These are phyloP conservation scores for Epichloe sylvatica DNA, from an alignment of 2,329 filamentous ascomycete species.

Conservation along the genomic window DNA sequence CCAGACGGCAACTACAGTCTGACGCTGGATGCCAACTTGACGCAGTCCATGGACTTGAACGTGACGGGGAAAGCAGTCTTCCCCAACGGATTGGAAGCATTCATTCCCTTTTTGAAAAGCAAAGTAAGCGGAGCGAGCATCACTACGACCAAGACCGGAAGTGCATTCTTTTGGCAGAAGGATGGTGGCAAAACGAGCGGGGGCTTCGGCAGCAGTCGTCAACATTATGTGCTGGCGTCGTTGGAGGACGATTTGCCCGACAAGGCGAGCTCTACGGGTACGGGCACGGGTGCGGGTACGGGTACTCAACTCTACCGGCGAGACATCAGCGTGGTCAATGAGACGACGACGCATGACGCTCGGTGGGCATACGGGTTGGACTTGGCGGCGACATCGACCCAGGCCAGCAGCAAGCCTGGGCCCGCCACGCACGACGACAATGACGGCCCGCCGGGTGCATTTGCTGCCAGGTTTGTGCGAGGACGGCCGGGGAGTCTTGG, in stretches of 20 bases:
- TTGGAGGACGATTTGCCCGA: neutral
- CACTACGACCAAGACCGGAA: slow-evolving; percentile 42
- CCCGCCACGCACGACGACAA: too few species aligned
- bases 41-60: slow-evolving; percentile 27
- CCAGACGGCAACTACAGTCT: slow-evolving; percentile 6
- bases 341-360: slow-evolving; percentile 34
- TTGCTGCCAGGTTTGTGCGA: neutral
- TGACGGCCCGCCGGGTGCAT: neutral
- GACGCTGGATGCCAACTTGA: slow-evolving; percentile 18
- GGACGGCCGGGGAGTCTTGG: neutral
- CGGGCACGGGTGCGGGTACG: neutral
- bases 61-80: slow-evolving; percentile 31
- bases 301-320: slow-evolving; percentile 38
- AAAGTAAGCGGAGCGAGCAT: slow-evolving; percentile 17
- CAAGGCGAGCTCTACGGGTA: neutral
- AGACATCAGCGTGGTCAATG: slow-evolving; percentile 40
- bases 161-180: slow-evolving; percentile 37
- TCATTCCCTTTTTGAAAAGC: slow-evolving; percentile 20
- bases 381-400: neutral
- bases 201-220: slow-evolving; percentile 41
- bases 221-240: slow-evolving; percentile 37
- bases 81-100: slow-evolving; percentile 46
- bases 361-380: slow-evolving; percentile 14
- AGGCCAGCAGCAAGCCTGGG: neutral
- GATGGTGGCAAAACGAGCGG: slow-evolving; percentile 31